A percentile compares a stretch with the other conserved stretches of the same genome.
These are phyloP conservation scores for Cairneyella variabilis DNA, from an alignment of 495 filamentous ascomycete species.

Conservation along the genomic window DNA sequence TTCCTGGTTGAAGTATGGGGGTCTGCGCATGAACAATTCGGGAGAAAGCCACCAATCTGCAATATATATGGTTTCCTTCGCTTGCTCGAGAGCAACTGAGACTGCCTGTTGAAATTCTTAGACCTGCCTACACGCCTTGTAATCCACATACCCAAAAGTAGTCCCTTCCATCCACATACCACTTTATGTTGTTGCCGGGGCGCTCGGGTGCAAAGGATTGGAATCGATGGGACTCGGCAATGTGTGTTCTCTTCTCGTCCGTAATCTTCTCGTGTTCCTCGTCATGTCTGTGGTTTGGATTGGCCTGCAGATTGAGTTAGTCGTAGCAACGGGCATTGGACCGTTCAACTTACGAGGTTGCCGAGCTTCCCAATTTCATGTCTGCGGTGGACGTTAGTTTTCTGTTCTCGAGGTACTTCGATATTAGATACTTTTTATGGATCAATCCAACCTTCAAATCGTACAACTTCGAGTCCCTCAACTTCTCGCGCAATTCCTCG, in stretches of 20 bases:
- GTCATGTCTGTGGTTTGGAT: constrained; percentile 90
- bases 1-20: constrained; percentile 75
- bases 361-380: constrained; percentile 52
- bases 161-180: constrained; percentile 92
- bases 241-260: constrained; percentile 70
- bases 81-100: constrained; percentile 77
- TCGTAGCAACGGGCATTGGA: not conserved
- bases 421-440: constrained; percentile 45
- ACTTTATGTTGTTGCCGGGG: constrained; percentile 85
- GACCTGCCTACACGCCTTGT: not conserved
- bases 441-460: constrained; percentile 44
- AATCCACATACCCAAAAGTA: constrained; percentile 70
- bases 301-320: constrained; percentile 44
- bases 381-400: constrained; percentile 22
- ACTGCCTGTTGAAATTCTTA: constrained; percentile 49
- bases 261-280: constrained; percentile 84
- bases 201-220: constrained; percentile 80
- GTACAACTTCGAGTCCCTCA: constrained; percentile 39
- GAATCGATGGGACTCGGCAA: constrained; percentile 77
- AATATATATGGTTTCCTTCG: constrained; percentile 92
- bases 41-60: constrained; percentile 97
- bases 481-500: constrained; percentile 38
- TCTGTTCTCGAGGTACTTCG: not conserved
- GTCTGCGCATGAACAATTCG: constrained; percentile 84
- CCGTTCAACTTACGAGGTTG: constrained; percentile 38